Evolutionary conservation across 2,329 filamentous ascomycete genomes (phyloP).

Genomic region (Ascosphaera apis): DNA sequence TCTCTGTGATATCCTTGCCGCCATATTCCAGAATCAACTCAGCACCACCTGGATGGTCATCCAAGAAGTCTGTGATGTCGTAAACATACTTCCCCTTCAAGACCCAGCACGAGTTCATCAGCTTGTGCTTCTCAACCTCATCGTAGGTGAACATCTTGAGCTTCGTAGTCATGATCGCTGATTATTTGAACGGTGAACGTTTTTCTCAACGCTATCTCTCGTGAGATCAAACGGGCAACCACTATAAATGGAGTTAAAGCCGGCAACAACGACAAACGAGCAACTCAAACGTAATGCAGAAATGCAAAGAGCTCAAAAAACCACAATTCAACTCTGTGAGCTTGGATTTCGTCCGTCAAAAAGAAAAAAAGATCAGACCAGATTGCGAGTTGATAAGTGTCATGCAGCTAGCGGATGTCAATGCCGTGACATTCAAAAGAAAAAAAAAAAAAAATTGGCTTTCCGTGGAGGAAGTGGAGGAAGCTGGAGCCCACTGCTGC

Average conservation of each 20-base stretch:
- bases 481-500: background rate
- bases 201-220: background rate
- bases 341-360: too few species aligned
- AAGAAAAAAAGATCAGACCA: too few species aligned
- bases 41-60: slow-evolving; percentile 73
- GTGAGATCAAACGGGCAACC: background rate
- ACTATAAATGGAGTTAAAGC: background rate
- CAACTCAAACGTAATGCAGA: too few species aligned
- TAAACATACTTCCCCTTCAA: slow-evolving; percentile 77
- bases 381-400: background rate
- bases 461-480: background rate
- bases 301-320: too few species aligned
- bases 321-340: too few species aligned
- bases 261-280: too few species aligned
- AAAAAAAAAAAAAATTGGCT: background rate
- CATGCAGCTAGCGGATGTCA: background rate
- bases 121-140: slow-evolving; percentile 65
- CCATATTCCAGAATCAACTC: slow-evolving; percentile 77
- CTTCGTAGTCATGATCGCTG: slow-evolving; percentile 45
- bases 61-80: slow-evolving; percentile 78
- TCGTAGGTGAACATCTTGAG: slow-evolving; percentile 62
- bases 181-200: background rate
- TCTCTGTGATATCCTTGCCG: slow-evolving; percentile 62
- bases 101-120: slow-evolving; percentile 70
- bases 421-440: background rate